Evolutionary conservation across 225 moss, liverwort and hornwort species (phyloP).

Genomic region (Lunularia cruciata): DNA sequence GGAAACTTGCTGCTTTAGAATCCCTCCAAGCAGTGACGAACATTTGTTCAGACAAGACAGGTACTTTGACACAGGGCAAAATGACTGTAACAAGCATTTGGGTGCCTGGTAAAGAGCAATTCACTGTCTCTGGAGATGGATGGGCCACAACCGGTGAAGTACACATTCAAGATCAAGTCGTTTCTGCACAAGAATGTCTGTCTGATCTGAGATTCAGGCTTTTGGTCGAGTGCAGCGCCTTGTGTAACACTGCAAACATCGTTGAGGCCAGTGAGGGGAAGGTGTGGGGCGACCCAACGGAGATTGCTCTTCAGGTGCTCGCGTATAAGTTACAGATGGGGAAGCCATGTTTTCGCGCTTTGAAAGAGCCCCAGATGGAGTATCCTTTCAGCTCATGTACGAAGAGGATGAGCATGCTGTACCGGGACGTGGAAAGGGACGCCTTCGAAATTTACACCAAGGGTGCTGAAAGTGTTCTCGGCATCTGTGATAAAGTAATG

Average conservation of each 20-base stretch:
- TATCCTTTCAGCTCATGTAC: not conserved
- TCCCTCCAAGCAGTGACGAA: conserved; percentile 50
- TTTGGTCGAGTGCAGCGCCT: conserved; percentile 54
- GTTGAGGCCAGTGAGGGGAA: conserved; percentile 48
- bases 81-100: conserved; percentile 48
- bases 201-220: conserved; percentile 27
- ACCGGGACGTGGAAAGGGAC: not conserved
- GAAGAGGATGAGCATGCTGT: conserved; percentile 3
- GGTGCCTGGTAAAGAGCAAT: conserved; percentile 25
- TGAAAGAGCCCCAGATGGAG: not conserved
- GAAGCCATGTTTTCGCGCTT: not conserved
- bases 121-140: not conserved
- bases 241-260: conserved; percentile 55
- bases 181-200: not conserved
- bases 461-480: conserved; percentile 5
- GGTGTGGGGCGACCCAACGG: conserved; percentile 33
- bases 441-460: conserved; percentile 5
- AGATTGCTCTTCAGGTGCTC: not conserved
- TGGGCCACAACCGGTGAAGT: not conserved
- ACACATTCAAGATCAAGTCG: not conserved
- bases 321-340: conserved; percentile 4
- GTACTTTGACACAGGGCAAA: conserved; percentile 52
- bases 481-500: not conserved
- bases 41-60: conserved; percentile 54
- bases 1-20: conserved; percentile 48